Percentiles rank a stretch among this genome's conserved stretches.
These are phyloP conservation scores for Aphanomyces euteiches DNA, from an alignment of 352 stramenopile genomes.

Conservation along the genomic window DNA sequence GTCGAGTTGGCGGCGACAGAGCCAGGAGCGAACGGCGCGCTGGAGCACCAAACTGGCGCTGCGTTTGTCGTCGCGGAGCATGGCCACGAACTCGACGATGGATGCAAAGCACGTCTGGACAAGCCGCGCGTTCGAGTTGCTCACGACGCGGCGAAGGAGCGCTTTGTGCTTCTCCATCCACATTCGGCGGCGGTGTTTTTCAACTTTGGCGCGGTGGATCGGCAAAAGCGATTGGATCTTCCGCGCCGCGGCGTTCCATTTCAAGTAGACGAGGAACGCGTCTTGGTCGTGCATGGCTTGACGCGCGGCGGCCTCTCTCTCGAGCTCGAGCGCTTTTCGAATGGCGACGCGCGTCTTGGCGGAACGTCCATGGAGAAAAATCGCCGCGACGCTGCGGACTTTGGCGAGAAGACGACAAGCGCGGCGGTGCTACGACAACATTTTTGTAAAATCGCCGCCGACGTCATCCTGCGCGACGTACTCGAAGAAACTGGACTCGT, in stretches of 20 bases:
- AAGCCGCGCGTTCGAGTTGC: constrained; percentile 38
- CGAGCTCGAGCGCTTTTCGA: constrained; percentile 1
- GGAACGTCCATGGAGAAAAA: not conserved
- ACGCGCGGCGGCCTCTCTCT: constrained; percentile 41
- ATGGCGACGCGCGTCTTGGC: not conserved
- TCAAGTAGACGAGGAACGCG: constrained; percentile 39
- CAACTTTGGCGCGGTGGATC: constrained; percentile 40
- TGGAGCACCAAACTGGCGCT: constrained; percentile 42
- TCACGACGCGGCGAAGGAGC: constrained; percentile 36
- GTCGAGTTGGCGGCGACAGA: constrained; percentile 34
- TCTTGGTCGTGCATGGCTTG: constrained; percentile 46
- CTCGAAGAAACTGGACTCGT: not conserved
- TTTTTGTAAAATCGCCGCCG: not conserved
- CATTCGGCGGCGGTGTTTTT: constrained; percentile 33
- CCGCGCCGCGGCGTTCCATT: constrained; percentile 40
- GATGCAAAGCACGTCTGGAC: constrained; percentile 10
- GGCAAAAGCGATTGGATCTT: constrained; percentile 55
- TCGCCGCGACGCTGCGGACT: not conserved
- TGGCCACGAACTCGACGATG: not conserved
- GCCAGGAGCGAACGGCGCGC: constrained; percentile 36
- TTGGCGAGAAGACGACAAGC: not conserved
- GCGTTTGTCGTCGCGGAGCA: constrained; percentile 20
- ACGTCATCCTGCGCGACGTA: not conserved
- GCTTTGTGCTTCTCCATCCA: constrained; percentile 36
- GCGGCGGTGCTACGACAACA: constrained; percentile 7